Percentiles rank a stretch among this genome's conserved stretches.
phyloP scores from a whole-genome alignment of 306 rosid species.

The Rosa lucieae region DNA sequence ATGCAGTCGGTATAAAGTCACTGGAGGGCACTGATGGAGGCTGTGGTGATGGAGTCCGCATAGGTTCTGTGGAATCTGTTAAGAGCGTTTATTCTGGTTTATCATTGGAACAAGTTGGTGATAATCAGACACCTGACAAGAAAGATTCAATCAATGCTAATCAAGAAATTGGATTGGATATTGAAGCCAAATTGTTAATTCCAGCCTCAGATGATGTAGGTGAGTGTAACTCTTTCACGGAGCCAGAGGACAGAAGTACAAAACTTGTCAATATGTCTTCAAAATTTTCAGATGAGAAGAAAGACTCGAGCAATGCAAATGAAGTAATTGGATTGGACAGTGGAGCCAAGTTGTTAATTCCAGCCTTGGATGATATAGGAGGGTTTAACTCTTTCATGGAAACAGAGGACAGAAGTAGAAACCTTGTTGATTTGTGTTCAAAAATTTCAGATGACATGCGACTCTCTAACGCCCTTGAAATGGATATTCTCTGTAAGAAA shows the following conservation, averaged over 20 bases:
- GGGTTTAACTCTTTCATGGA: neutral
- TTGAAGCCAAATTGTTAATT: neutral
- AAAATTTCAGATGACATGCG: neutral
- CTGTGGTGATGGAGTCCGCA: neutral
- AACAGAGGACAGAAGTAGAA: neutral
- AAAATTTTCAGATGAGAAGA: slow-evolving; percentile 1
- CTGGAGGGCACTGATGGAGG: neutral
- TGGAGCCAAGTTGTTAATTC: neutral
- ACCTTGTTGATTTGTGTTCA: neutral
- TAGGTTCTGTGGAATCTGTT: neutral
- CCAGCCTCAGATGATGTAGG: neutral
- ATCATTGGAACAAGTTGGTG: neutral
- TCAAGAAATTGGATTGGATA: neutral
- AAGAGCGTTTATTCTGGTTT: neutral
- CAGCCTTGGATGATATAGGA: neutral
- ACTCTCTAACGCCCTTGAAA: neutral
- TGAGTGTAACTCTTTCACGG: neutral
- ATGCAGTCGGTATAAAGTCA: neutral
- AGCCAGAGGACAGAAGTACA: neutral
- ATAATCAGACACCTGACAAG: slow-evolving; percentile 1
- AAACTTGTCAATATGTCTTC: neutral
- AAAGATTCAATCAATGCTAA: neutral
- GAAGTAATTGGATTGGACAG: neutral
- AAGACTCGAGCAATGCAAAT: neutral
- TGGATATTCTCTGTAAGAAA: neutral